Conservation (phyloP, 75 land plant species). For the Selaginella tamariscina region DNA sequence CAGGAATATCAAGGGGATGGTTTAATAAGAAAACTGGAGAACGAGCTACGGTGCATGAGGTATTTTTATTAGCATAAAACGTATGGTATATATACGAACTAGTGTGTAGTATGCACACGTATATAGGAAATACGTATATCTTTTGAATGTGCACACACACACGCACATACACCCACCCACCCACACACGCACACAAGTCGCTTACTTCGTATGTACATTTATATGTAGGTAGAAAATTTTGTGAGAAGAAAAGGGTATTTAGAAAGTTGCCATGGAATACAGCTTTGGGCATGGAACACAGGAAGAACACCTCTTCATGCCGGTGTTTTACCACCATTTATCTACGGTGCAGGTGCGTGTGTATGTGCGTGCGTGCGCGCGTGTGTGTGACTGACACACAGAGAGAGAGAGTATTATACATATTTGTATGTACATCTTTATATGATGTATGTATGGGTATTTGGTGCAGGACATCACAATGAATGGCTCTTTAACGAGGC, state of each 20-base stretch:
- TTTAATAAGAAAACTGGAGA: no score
- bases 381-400: no score
- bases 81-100: background rate
- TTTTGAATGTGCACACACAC: background rate
- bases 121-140: background rate
- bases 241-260: conserved; percentile 19
- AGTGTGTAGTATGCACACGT: conserved; percentile 3
- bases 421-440: no score
- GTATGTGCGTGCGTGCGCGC: no score
- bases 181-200: background rate
- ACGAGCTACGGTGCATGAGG: no score
- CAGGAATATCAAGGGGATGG: conserved; percentile 2
- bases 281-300: conserved; percentile 81
- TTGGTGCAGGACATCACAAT: conserved; percentile 63
- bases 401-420: no score
- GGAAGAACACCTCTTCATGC: conserved; percentile 48
- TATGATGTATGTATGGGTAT: no score
- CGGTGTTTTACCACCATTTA: conserved; percentile 84
- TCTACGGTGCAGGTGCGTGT: conserved; percentile 54
- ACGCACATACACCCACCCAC: background rate
- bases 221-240: conserved; percentile 46
- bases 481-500: conserved; percentile 77
- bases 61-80: background rate
- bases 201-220: background rate
- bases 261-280: conserved; percentile 24